Base-by-base conservation (phyloP, 176 grass and related monocot genomes). In the Oryza brachyantha region DNA sequence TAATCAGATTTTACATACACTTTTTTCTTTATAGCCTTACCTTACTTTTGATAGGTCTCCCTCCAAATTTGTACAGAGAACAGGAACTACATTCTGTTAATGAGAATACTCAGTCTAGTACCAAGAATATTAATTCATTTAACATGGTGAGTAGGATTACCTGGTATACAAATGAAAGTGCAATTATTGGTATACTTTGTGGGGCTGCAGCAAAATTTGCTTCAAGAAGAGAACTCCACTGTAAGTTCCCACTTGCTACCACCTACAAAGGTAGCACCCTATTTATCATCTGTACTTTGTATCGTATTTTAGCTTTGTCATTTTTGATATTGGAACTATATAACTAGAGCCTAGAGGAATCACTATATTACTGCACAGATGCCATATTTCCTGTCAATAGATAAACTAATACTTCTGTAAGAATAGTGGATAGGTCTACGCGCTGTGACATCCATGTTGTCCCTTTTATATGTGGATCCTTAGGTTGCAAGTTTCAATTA, bases 141-240 rank as follows among this genome's bases (percentile, higher is more conserved):
- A 4, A 68, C 57, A 43, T 37, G n/a, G 7, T 81, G 66, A 70
- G 43, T 34, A 31, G 57, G 25, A 75, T 81, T 84, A 97, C 94
- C 82, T 97, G 94, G 75, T 97, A 97, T 86, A 97, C 94, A 73
- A 97, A 97, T 63, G 94, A 83, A 76, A 97, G 91, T 67, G 89
- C 89, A 78, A 97, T 88, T 85, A 97, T 93, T 25, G 94, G 94
- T 91, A 97, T 84, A 76, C 94, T 97, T 88, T 89, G 82, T 38
- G 94, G 94, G 72, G 88, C 83, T 31, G 91, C 94, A 62, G 92
- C 79, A 42, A 91, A 63, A 86, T 92, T 85, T 6, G 84, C 79
- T 82, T 93, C 85, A 73, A 92, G 82, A 87, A 97, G 91, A 58
- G 89, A 92, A 70, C 68, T 84, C 94, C 94, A 93, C 39, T 92